Base-by-base conservation (phyloP, 2,329 filamentous ascomycete species). In the Aspergillus vadensis region DNA sequence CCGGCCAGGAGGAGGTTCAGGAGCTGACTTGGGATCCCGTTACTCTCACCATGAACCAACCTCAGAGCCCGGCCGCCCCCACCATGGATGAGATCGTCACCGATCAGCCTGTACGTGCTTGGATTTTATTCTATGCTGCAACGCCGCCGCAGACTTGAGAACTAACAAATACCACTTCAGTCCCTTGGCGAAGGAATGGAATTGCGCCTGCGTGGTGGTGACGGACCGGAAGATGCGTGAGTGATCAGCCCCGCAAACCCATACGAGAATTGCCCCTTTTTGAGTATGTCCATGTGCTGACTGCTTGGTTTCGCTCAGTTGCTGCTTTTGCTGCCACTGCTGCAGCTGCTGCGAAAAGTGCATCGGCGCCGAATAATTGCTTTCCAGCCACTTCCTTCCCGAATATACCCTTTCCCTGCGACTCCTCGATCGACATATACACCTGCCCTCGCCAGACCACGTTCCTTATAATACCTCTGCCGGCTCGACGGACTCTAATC, bases 151-250 rank as follows among this genome's bases (percentile, higher is more conserved):
- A 17, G 39, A 14, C 25, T 8, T 14, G 39, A 32, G 27, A 8
- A 30, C 53, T 47, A 21, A 55, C n/a, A 15, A 6, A 1, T 4
- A 21, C n/a, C 25, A 15, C 15, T 23, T 23, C 53, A 55, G 53
- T 10, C 21, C 6, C 39, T 44, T 41, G 39, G 53, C 12, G 53
- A 55, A 47, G 53, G 17, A n/a, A 55, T 55, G 53, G 53, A 55
- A 14, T 36, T 55, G 53, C 41, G 52, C 19, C 17, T 59, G 25
- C 57, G 57, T 32, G 57, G 57, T 59, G 57, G 57, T 55, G 57
- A 53, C 32, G 43, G 50, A 12, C 19, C 41, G 8, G 57, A 59
- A n/a, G 57, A 59, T 41, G 57, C 44, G 57, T 59, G 19, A 55
- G 57, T 39, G 19, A n/a, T 32, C 15, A 12, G 10, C 32, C 32